phyloP scores from a whole-genome alignment of 441 rosid species.

The Erodium chrysanthum region DNA sequence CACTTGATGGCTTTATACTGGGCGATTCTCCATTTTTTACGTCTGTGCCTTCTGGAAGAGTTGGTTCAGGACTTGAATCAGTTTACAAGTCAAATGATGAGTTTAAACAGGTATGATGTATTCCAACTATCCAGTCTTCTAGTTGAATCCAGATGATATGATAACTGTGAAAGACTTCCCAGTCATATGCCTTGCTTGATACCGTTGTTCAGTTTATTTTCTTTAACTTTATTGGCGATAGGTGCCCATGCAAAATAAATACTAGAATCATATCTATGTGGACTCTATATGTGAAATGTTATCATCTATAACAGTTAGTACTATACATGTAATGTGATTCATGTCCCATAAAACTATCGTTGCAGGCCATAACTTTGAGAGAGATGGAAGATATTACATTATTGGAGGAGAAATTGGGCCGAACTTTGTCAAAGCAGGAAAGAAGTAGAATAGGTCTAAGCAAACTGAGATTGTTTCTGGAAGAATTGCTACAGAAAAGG shows the following conservation, averaged over 20 bases:
- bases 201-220: not conserved
- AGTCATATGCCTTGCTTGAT: not conserved
- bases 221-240: not conserved
- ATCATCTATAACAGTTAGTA: not conserved
- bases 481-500: constrained; percentile 83
- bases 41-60: constrained; percentile 96
- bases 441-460: constrained; percentile 79
- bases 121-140: constrained; percentile 3
- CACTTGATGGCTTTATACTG: constrained; percentile 77
- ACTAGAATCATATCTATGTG: not conserved
- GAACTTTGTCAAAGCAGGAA: constrained; percentile 65
- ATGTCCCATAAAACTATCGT: not conserved
- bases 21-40: constrained; percentile 92
- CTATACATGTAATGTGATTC: not conserved
- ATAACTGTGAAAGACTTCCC: not conserved
- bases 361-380: constrained; percentile 59
- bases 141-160: constrained; percentile 11
- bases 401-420: constrained; percentile 79
- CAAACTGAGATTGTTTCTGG: constrained; percentile 74
- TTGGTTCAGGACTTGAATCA: constrained; percentile 64
- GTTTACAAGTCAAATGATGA: constrained; percentile 74
- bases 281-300: not conserved
- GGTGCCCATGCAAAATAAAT: not conserved
- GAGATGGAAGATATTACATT: constrained; percentile 63
- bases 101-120: constrained; percentile 66